A percentile compares a stretch with the other conserved stretches of the same genome.
These are phyloP conservation scores for Erodium maritimum DNA, from an alignment of 345 rosid species.

Conservation along the genomic window DNA sequence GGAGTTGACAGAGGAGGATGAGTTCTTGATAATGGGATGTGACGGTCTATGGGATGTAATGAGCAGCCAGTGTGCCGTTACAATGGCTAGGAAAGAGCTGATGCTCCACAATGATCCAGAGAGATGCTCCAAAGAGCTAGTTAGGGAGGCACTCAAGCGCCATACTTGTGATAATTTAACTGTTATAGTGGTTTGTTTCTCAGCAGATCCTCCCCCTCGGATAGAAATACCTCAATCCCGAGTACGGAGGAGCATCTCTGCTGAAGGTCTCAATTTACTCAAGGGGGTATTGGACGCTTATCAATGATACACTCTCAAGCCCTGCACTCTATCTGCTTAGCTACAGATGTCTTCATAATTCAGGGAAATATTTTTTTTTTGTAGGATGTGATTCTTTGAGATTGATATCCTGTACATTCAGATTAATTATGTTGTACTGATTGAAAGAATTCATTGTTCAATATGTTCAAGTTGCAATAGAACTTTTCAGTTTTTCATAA, in stretches of 20 bases:
- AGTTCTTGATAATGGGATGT: constrained; percentile 92
- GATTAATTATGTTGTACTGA: too few species aligned
- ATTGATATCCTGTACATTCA: too few species aligned
- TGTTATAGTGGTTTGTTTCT: constrained; percentile 71
- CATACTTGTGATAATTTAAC: constrained; percentile 80
- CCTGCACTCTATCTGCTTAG: too few species aligned
- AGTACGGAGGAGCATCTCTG: constrained; percentile 73
- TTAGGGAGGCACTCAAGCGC: constrained; percentile 72
- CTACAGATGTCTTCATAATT: too few species aligned
- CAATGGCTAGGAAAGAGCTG: constrained; percentile 67
- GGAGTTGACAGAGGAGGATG: constrained; percentile 67
- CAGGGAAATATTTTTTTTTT: too few species aligned
- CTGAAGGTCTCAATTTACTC: constrained; percentile 74
- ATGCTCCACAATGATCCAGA: constrained; percentile 93
- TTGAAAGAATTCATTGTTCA: too few species aligned
- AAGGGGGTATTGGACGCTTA: constrained; percentile 66
- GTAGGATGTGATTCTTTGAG: too few species aligned
- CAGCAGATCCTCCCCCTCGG: constrained; percentile 70
- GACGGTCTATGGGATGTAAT: constrained; percentile 99
- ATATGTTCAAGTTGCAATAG: too few species aligned
- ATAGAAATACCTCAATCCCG: constrained; percentile 60
- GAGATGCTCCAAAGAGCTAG: constrained; percentile 86
- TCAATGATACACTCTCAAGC: constrained; percentile 29
- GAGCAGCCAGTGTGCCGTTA: constrained; percentile 93
- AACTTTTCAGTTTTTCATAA: too few species aligned